These are phyloP conservation scores for Agaricus blazei DNA, from an alignment of 768 basidiomycete species.

Conservation along the genomic window DNA sequence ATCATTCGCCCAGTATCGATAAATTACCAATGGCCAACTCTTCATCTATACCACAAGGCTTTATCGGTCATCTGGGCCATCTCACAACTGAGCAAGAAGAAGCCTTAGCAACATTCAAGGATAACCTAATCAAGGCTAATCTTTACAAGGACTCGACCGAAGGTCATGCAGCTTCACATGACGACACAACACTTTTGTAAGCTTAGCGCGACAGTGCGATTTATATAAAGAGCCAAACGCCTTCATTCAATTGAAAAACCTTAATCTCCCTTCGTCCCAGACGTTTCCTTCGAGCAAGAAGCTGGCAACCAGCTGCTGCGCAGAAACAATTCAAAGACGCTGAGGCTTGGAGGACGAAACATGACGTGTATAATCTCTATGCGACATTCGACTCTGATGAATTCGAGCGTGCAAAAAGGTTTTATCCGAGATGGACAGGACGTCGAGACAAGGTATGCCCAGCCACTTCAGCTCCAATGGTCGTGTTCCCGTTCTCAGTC, in stretches of 20 bases:
- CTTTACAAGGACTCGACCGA: conserved; percentile 42
- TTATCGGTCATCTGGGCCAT: conserved; percentile 50
- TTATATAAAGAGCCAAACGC: not conserved
- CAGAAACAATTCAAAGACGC: conserved; percentile 66
- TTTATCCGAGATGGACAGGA: conserved; percentile 82
- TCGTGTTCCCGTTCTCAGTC: not conserved
- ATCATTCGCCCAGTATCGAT: not conserved
- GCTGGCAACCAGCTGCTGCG: conserved; percentile 57
- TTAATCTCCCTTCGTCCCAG: conserved; percentile 30
- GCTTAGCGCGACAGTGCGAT: conserved; percentile 16
- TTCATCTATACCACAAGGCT: not conserved
- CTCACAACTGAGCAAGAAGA: conserved; percentile 45
- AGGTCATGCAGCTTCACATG: conserved; percentile 40
- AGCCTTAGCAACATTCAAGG: conserved; percentile 49
- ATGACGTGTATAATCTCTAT: conserved; percentile 61
- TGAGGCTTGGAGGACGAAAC: conserved; percentile 62
- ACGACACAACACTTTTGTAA: conserved; percentile 65
- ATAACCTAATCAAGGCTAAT: conserved; percentile 39
- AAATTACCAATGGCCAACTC: not conserved
- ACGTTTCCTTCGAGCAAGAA: conserved; percentile 79
- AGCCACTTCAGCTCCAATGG: not conserved
- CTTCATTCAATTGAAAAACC: not conserved
- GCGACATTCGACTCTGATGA: conserved; percentile 53
- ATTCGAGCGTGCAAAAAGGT: conserved; percentile 51
- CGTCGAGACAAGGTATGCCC: conserved; percentile 61